Base-by-base conservation (phyloP, 164 flowering plant genomes). In the Houttuynia cordata region DNA sequence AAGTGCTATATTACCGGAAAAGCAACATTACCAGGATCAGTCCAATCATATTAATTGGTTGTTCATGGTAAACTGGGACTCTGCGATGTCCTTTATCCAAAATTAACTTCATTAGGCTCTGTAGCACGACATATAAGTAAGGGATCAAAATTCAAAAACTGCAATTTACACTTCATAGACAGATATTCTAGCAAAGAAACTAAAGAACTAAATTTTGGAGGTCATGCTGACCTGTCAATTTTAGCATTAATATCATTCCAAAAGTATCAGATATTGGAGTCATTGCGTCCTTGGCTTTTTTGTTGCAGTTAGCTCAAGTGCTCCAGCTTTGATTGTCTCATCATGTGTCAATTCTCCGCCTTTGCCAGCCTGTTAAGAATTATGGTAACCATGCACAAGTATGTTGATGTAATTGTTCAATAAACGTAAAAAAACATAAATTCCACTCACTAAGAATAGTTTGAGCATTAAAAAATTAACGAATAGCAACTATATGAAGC, bases 281-380 rank as follows among this genome's bases (percentile, higher is more conserved):
- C 99, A 93, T 93, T 41, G 99, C 94, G 77, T 86, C 89, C 62
- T 82, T 60, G 50, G 96, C 99, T 42, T 84, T 87, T n/a, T 75
- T 93, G n/a, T 93, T 68, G 79, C 93, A 19, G 79, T 62, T 49
- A 93, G 89, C 72, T 86, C 92, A 45, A 93, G 84, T 57, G 99
- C 99, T 60, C 99, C 99, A 53, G 97, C 89, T 71, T 90, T 93
- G 62, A 93, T 93, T 54, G 99, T 94, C 76, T 94, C 97, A 67
- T 91, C 95, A 71, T 81, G 96, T 30, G 97, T 90, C 70, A 93
- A 76, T 67, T 93, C 99, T 57, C 99, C 99, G 64, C 99, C 99
- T 79, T 93, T 93, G 69, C 99, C 99, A 61, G 98, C 98, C 98
- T 93, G 45, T 56, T 55, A 22, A 40, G 52, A 30, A 57, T 3